Conservation (phyloP, 1,284 basidiomycete species). For the Butyriboletus regius region DNA sequence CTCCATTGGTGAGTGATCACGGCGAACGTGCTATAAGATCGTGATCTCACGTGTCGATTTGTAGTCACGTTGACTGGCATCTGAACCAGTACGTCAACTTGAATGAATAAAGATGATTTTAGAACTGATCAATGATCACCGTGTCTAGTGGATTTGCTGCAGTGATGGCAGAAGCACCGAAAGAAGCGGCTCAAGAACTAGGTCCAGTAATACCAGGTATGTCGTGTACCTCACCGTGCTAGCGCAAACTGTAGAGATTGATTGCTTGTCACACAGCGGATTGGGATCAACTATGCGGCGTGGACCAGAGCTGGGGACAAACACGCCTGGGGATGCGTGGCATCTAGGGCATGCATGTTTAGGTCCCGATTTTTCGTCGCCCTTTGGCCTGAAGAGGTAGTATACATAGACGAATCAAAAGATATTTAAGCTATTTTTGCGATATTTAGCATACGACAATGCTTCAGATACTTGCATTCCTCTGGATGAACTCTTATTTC, state of each 20-base stretch:
- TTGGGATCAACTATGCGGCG: too few relatives aligned
- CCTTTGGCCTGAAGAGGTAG: too few relatives aligned
- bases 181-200: slow-evolving; percentile 2
- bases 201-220: slow-evolving; percentile 18
- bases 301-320: too few relatives aligned
- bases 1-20: slow-evolving; percentile 36
- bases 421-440: too few relatives aligned
- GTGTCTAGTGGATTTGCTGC: slow-evolving; percentile 30
- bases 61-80: slow-evolving; percentile 38
- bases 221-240: neutral
- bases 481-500: too few relatives aligned
- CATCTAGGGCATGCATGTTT: too few relatives aligned
- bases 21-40: neutral
- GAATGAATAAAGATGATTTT: neutral
- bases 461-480: too few relatives aligned
- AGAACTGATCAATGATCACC: slow-evolving; percentile 5
- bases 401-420: too few relatives aligned
- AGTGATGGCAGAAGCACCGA: slow-evolving; percentile 30
- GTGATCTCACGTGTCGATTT: neutral
- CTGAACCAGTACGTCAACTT: slow-evolving; percentile 27
- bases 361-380: too few relatives aligned
- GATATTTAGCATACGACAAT: too few relatives aligned
- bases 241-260: neutral
- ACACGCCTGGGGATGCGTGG: too few relatives aligned
- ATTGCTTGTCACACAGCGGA: neutral